Evolutionary conservation across 164 flowering plant genomes (phyloP), one percentile per base, ranked within the genome.

Genomic region (Nelumbo lutea): DNA sequence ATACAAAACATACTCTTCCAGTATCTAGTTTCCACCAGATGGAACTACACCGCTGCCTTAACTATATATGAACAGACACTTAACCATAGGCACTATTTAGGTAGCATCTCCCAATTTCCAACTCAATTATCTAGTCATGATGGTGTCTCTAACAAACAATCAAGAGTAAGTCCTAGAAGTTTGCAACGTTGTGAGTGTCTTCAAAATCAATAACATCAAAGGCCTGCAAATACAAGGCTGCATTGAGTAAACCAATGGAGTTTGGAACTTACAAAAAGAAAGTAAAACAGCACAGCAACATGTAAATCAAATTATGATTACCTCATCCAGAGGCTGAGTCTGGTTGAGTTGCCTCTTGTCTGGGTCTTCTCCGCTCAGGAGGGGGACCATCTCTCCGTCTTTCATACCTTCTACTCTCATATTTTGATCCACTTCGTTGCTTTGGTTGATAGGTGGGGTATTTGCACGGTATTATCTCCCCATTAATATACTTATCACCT

Each of bases 401-500:
- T 61, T 82, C 97, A 62, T 95, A 92, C 52, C 83, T 90, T 80
- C 86, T 81, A 70, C 88, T 86, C 71, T 82, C 88, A 52, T 80
- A 82, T 74, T 87, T 95, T 13, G 94, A 80, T 55, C 78, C 68
- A 56, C 79, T 77, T 6, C 85, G 75, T 70, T 84, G 86, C 84
- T 87, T 95, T 53, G 98, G 97, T 75, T 92, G 96, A 73, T 92
- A 92, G 64, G 93, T 86, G 10, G 99, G 97, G 66, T 91, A 92
- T 70, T 84, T 85, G 82, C 94, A 87, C 5, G 99, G 99, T 75
- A 92, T 90, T 71, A 92, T 95, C 82, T 92, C 99, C 44, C 99
- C 99, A 77, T 95, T 92, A 4, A 95, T 70, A 62, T 90, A 95
- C 65, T 95, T 90, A 53, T 95, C 99, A 42, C 97, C 97, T 92